Conservation (phyloP, 192 early-diverging fungal genomes). For the Rhizoclosmatium sp. region DNA sequence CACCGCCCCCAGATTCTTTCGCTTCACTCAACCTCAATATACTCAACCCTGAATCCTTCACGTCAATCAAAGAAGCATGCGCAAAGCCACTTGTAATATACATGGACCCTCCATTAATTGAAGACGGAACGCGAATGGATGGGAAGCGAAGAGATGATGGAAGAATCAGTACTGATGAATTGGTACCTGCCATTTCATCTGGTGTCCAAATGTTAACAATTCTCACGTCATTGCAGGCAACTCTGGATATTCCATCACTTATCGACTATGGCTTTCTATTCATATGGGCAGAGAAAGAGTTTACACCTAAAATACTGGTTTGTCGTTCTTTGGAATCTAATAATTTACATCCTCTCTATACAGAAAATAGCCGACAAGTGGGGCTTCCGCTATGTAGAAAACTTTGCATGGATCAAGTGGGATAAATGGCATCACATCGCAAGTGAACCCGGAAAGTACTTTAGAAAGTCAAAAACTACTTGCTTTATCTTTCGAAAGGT, state of each 20-base stretch:
- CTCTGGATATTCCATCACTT: slow-evolving; percentile 58
- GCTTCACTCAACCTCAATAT: neutral
- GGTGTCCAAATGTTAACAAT: neutral
- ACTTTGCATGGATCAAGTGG: slow-evolving; percentile 95
- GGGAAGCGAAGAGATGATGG: neutral
- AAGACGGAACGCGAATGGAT: neutral
- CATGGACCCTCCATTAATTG: slow-evolving; percentile 27
- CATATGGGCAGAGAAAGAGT: slow-evolving; percentile 85
- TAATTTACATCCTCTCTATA: neutral
- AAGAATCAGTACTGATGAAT: slow-evolving; percentile 2
- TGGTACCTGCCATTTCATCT: slow-evolving; percentile 8
- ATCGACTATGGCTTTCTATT: slow-evolving; percentile 87
- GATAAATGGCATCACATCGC: slow-evolving; percentile 83
- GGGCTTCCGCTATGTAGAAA: slow-evolving; percentile 94
- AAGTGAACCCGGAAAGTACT: slow-evolving; percentile 71
- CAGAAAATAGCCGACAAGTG: slow-evolving; percentile 70
- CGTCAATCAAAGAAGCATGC: slow-evolving; percentile 8
- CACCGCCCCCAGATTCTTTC: neutral
- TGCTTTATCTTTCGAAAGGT: slow-evolving; percentile 88
- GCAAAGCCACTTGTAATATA: slow-evolving; percentile 19
- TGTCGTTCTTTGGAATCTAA: neutral
- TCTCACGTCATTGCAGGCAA: neutral
- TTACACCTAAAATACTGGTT: slow-evolving; percentile 79
- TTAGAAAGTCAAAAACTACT: slow-evolving; percentile 87
- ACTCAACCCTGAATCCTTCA: slow-evolving; percentile 14